Evolutionary conservation across 2,329 filamentous ascomycete species (phyloP).

Genomic region (Fusarium armeniacum): DNA sequence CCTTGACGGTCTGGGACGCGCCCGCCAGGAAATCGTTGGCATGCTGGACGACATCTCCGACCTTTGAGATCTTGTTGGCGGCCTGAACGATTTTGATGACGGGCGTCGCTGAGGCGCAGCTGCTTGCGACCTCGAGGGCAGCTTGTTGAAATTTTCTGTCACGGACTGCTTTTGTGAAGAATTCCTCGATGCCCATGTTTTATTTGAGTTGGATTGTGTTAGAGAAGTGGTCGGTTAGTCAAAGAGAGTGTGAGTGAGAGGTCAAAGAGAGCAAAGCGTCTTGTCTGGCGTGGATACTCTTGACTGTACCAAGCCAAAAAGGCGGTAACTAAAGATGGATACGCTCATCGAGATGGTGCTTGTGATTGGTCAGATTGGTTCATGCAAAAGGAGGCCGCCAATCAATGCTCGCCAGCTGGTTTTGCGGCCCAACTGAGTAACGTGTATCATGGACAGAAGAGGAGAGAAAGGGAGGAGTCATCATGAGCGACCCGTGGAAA

Average conservation of each 20-base stretch:
- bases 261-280: conserved; percentile 13
- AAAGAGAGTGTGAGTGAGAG: conserved; percentile 4
- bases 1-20: conserved; percentile 45
- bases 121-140: conserved; percentile 35
- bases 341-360: conserved; percentile 7
- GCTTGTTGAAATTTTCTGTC: conserved; percentile 33
- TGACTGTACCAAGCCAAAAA: conserved; percentile 22
- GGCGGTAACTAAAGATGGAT: conserved; percentile 39
- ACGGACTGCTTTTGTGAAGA: conserved; percentile 32
- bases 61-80: conserved; percentile 47
- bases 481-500: not conserved
- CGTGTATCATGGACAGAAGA: conserved; percentile 20
- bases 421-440: conserved; percentile 35
- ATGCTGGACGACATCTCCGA: conserved; percentile 46
- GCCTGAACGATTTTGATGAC: conserved; percentile 48
- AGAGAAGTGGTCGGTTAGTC: not conserved
- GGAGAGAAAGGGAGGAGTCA: conserved; percentile 10
- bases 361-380: conserved; percentile 5
- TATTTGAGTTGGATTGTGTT: not conserved
- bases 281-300: conserved; percentile 1
- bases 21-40: conserved; percentile 43
- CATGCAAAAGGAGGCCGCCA: not conserved
- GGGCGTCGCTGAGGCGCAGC: conserved; percentile 32
- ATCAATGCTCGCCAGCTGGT: conserved; percentile 33
- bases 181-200: conserved; percentile 35